Conservation (phyloP, 139 green algal species). For the Closterium sp. region DNA sequence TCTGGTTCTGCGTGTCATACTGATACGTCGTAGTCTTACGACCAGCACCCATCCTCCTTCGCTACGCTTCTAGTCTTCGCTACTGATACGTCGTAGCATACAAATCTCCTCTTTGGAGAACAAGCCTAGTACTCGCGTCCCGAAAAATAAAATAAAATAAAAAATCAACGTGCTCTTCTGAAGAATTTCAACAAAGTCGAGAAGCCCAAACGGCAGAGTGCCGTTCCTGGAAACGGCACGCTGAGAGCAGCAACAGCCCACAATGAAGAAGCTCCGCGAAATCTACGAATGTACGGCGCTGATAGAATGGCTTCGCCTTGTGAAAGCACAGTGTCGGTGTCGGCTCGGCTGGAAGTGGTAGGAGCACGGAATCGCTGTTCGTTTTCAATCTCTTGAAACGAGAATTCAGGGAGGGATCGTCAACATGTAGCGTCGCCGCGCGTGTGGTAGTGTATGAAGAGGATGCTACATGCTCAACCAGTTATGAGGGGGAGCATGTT, state of each 20-base stretch:
- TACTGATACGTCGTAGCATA: too few relatives aligned
- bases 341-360: not conserved
- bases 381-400: not conserved
- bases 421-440: too few relatives aligned
- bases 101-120: not conserved
- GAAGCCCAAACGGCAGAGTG: not conserved
- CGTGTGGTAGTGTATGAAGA: too few relatives aligned
- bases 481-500: too few relatives aligned
- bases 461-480: too few relatives aligned
- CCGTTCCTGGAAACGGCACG: not conserved
- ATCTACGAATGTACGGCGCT: not conserved
- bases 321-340: not conserved
- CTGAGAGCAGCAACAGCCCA: not conserved
- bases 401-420: not conserved
- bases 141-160: too few relatives aligned
- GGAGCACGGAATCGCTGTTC: not conserved
- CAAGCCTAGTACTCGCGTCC: too few relatives aligned
- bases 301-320: not conserved
- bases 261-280: not conserved
- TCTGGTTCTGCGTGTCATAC: conserved; percentile 6
- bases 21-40: conserved; percentile 19
- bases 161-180: too few relatives aligned
- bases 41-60: not conserved
- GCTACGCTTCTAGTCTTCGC: not conserved
- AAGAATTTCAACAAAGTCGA: too few relatives aligned